A percentile compares a stretch with the other conserved stretches of the same genome.
phyloP scores from a whole-genome alignment of 257 asterid species.

The Solanum chmielewskii region DNA sequence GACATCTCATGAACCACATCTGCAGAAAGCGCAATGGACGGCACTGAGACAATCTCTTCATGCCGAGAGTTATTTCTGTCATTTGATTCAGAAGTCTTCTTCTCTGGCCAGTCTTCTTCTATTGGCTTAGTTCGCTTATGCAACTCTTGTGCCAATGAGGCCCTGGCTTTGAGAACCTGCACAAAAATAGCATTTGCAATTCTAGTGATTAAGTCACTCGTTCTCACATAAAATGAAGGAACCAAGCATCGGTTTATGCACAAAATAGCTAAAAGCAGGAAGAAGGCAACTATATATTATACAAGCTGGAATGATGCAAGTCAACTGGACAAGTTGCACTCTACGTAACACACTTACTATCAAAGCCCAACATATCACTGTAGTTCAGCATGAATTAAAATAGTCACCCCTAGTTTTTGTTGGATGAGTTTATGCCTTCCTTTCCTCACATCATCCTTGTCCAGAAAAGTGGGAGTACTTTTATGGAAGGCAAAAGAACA shows the following conservation, averaged over 20 bases:
- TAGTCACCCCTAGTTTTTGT: background rate
- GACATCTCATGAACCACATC: conserved; percentile 11
- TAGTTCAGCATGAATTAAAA: background rate
- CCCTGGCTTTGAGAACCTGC: conserved; percentile 72
- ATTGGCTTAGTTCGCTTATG: conserved; percentile 21
- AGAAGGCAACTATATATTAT: no score
- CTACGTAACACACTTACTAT: background rate
- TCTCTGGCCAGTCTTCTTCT: background rate
- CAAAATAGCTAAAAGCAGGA: background rate
- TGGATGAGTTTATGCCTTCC: background rate
- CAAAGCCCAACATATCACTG: background rate
- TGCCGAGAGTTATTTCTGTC: conserved; percentile 12
- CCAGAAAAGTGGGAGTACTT: background rate
- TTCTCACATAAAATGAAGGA: background rate
- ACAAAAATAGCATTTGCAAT: background rate
- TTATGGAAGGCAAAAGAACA: background rate
- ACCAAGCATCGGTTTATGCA: background rate
- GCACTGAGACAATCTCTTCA: conserved; percentile 42
- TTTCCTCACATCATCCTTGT: background rate
- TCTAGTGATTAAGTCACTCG: background rate
- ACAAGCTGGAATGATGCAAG: background rate
- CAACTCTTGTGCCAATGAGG: conserved; percentile 38
- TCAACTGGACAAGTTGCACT: background rate
- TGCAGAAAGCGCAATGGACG: conserved; percentile 10
- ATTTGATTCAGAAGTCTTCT: conserved; percentile 9